Percentiles rank a stretch among this genome's conserved stretches.
phyloP scores from a whole-genome alignment of 2,329 filamentous ascomycete species.

The Talaromyces sp. region DNA sequence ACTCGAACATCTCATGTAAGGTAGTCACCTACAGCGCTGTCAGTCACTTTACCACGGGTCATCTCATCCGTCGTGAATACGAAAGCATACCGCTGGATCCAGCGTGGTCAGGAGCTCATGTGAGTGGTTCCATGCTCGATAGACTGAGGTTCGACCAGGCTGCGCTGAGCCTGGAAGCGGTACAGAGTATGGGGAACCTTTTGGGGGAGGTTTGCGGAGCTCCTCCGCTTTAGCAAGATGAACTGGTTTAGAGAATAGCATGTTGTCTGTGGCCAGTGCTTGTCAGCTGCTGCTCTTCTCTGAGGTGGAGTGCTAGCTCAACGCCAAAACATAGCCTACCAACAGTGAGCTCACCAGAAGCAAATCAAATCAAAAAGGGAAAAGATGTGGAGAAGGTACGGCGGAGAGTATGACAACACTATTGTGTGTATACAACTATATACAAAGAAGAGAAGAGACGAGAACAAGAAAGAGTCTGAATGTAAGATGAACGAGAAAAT shows the following conservation, averaged over 20 bases:
- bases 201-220: slow-evolving; percentile 61
- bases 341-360: background rate
- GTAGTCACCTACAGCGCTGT: slow-evolving; percentile 52
- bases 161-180: slow-evolving; percentile 70
- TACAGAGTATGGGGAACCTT: slow-evolving; percentile 73
- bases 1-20: slow-evolving; percentile 76
- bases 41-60: background rate
- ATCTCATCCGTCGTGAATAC: background rate
- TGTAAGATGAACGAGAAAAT: too few relatives aligned
- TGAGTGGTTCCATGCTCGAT: slow-evolving; percentile 75
- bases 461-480: too few relatives aligned
- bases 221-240: slow-evolving; percentile 44
- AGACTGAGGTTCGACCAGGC: slow-evolving; percentile 69
- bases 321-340: background rate
- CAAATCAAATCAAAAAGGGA: background rate
- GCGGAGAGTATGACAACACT: background rate
- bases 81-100: slow-evolving; percentile 57
- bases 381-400: background rate
- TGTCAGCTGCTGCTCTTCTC: background rate
- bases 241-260: slow-evolving; percentile 38
- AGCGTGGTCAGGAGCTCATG: slow-evolving; percentile 69
- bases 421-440: background rate
- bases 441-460: background rate
- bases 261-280: slow-evolving; percentile 17
- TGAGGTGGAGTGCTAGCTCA: background rate